Evolutionary conservation across 495 filamentous ascomycete genomes (phyloP).

Genomic region (Lasiosphaeriaceae sp.): DNA sequence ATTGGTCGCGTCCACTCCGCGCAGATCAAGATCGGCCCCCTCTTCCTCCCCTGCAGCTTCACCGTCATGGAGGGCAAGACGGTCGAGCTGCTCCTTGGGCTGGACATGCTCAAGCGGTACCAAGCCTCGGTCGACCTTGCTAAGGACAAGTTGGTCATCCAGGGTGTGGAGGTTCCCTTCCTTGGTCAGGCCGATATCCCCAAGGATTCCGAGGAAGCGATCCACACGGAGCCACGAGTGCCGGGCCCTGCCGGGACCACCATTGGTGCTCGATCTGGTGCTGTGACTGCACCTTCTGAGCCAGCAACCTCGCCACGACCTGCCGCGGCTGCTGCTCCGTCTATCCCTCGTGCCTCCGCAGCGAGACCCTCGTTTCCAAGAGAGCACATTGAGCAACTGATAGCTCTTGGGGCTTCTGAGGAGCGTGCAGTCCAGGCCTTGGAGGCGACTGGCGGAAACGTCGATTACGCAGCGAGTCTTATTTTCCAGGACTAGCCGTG

Average conservation of each 20-base stretch:
- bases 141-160: constrained; percentile 76
- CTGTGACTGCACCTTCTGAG: constrained; percentile 63
- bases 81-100: constrained; percentile 88
- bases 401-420: constrained; percentile 73
- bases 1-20: constrained; percentile 93
- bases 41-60: constrained; percentile 89
- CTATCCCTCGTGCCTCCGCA: background rate
- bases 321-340: constrained; percentile 16
- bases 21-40: constrained; percentile 83
- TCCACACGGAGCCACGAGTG: constrained; percentile 77
- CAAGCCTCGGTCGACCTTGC: constrained; percentile 88
- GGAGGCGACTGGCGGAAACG: constrained; percentile 76
- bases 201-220: constrained; percentile 67
- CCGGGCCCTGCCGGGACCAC: constrained; percentile 80
- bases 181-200: constrained; percentile 92
- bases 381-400: constrained; percentile 65
- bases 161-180: constrained; percentile 82
- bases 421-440: constrained; percentile 76
- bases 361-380: constrained; percentile 45
- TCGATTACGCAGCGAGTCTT: constrained; percentile 81
- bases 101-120: constrained; percentile 95
- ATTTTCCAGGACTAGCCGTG: constrained; percentile 51
- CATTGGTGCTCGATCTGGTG: constrained; percentile 80
- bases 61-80: constrained; percentile 99
- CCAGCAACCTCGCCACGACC: constrained; percentile 27